These are phyloP conservation scores for Podila horticola DNA, from an alignment of 192 early-diverging fungal genomes.

Conservation along the genomic window DNA sequence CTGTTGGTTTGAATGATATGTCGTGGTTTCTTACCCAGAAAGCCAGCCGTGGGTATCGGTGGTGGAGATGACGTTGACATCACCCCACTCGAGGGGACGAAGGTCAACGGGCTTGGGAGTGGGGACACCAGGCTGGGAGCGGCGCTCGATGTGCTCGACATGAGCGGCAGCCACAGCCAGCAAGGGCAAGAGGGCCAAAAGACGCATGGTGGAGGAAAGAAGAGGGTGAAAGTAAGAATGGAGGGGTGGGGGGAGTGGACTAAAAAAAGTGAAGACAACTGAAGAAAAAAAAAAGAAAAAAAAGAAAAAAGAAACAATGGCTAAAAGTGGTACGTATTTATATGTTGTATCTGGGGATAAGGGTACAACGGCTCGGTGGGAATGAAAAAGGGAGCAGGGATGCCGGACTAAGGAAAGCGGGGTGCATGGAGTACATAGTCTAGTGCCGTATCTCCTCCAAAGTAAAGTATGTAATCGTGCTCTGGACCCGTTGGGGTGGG, in stretches of 20 bases:
- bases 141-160: constrained; percentile 22
- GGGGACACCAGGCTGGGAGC: constrained; percentile 72
- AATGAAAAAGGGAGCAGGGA: too few species aligned
- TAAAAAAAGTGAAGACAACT: not conserved
- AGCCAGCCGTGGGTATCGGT: constrained; percentile 48
- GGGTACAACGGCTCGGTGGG: not conserved
- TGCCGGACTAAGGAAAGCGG: too few species aligned
- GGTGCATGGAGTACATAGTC: too few species aligned
- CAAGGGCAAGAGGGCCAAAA: constrained; percentile 26
- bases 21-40: not conserved
- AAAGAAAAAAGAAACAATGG: not conserved
- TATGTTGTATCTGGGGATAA: not conserved
- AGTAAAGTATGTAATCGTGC: too few species aligned
- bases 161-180: constrained; percentile 37
- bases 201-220: constrained; percentile 27
- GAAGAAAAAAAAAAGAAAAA: constrained; percentile 11
- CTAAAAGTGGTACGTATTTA: not conserved
- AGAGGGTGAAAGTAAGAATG: not conserved
- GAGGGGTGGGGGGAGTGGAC: constrained; percentile 6
- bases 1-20: not conserved
- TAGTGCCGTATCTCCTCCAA: too few species aligned
- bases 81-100: constrained; percentile 60
- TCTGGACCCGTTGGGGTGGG: too few species aligned
- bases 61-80: constrained; percentile 61
- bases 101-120: constrained; percentile 81